Conservation (phyloP, 345 rosid genomes). For the Microcos paniculata region DNA sequence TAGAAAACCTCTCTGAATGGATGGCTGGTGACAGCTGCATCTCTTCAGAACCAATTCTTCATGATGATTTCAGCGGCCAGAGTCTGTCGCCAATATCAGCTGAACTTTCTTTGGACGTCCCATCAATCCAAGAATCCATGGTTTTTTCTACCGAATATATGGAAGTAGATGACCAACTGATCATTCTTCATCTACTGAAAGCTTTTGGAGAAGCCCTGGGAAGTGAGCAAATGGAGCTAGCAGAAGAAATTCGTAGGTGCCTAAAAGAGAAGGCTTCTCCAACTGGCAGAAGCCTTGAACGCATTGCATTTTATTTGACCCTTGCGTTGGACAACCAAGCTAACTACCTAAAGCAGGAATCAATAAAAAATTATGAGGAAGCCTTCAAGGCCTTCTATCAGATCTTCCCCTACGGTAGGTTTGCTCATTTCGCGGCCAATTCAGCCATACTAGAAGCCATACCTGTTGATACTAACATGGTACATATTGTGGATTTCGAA, state of each 20-base stretch:
- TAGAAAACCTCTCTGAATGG: slow-evolving; percentile 19
- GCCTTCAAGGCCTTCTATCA: slow-evolving; percentile 42
- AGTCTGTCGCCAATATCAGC: slow-evolving; percentile 6
- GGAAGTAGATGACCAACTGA: slow-evolving; percentile 30
- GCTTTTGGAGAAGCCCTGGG: slow-evolving; percentile 46
- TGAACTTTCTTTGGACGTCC: slow-evolving; percentile 14
- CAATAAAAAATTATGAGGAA: slow-evolving; percentile 27
- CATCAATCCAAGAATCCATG: slow-evolving; percentile 7
- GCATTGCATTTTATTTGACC: slow-evolving; percentile 33
- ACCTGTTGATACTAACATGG: slow-evolving; percentile 19
- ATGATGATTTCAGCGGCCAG: slow-evolving; percentile 21
- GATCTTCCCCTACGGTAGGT: slow-evolving; percentile 37
- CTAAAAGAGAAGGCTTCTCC: slow-evolving; percentile 31
- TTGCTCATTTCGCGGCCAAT: slow-evolving; percentile 48
- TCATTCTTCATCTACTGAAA: slow-evolving; percentile 32
- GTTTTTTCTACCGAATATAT: slow-evolving; percentile 22
- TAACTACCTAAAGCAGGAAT: slow-evolving; percentile 23
- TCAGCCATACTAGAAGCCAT: slow-evolving; percentile 37
- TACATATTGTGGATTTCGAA: slow-evolving; percentile 42
- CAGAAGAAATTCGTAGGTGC: slow-evolving; percentile 15
- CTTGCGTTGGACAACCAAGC: slow-evolving; percentile 28
- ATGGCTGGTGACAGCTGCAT: slow-evolving; percentile 6
- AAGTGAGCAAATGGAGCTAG: slow-evolving; percentile 25
- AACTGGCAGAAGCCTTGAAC: slow-evolving; percentile 22
- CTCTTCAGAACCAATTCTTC: neutral